Base-by-base conservation (phyloP, 1,284 basidiomycete species). In the Ganoderma lucidum region DNA sequence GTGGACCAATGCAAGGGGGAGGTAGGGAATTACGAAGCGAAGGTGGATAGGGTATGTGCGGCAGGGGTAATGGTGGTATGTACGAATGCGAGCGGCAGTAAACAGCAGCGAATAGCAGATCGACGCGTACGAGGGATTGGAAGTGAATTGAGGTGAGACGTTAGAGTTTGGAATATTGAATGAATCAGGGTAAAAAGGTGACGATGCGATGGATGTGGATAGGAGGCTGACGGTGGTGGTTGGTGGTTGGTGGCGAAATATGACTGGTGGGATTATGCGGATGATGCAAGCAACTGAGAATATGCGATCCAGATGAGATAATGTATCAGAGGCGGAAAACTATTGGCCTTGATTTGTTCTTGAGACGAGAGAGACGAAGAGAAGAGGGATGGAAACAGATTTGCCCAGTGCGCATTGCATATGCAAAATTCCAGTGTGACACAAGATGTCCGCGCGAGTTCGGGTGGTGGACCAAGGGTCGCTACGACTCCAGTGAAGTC, bases 321-420 rank as follows among this genome's bases (percentile, higher is more conserved):
- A 65, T 61, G 66, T 53, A 68, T 68, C 72, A 63, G 71, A 71
- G 72, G 72, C 72, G 70, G 69, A 73, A 65, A 69, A 69, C 68
- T 71, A 70, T 73, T 59, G 70, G 72, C 72, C 72, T 73, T 73
- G 70, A 63, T 68, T 66, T 69, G 65, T 69, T 67, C 65, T 55
- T 23, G 61, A 45, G 37, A 67, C 51, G 39, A 41, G 23, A 53
- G 48, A 41, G 65, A 65, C 30, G 48, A 51, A 62, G 53, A 44
- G 32, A 32, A 58, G n/a, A 32, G 59, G 35, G 37, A 64, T 15
- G 44, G 39, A 51, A 23, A 45, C 23, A 23, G 17, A 35, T 35
- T 39, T n/a, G 32, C 30, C 30, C 10, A 12, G 45, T 55, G 51
- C 53, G 9, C 12, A 10, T 17, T 32, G 58, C 35, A 44, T 68